These are phyloP conservation scores for Penicillium maclennaniae DNA, from an alignment of 495 filamentous ascomycete species.

Conservation along the genomic window DNA sequence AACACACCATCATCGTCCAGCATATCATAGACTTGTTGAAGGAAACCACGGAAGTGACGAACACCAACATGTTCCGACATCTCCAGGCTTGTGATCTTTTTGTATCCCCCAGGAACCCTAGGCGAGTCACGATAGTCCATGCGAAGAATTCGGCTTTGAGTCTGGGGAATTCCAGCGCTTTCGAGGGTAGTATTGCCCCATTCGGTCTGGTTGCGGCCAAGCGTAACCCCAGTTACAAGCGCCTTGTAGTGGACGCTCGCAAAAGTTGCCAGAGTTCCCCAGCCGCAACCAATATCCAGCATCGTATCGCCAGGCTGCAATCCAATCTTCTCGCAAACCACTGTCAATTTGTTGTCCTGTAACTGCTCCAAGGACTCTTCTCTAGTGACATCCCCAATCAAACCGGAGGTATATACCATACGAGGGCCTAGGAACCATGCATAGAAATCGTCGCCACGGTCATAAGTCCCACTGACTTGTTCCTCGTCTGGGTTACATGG, in stretches of 20 bases:
- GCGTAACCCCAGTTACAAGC: conserved; percentile 72
- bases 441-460: conserved; percentile 86
- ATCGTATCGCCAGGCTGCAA: conserved; percentile 66
- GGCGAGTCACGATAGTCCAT: conserved; percentile 77
- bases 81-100: conserved; percentile 85
- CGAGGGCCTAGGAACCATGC: conserved; percentile 85
- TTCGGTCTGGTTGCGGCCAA: conserved; percentile 77
- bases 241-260: conserved; percentile 76
- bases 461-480: conserved; percentile 83
- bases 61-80: conserved; percentile 92
- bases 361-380: conserved; percentile 81
- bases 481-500: conserved; percentile 47
- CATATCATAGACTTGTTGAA: conserved; percentile 74
- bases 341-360: conserved; percentile 83
- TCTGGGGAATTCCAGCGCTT: conserved; percentile 50
- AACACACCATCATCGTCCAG: conserved; percentile 81
- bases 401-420: conserved; percentile 86
- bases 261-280: conserved; percentile 80
- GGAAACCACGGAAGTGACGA: conserved; percentile 60
- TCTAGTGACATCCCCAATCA: conserved; percentile 69
- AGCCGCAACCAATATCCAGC: conserved; percentile 84
- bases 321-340: conserved; percentile 82
- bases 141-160: conserved; percentile 59
- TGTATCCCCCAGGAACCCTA: conserved; percentile 52
- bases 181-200: conserved; percentile 62